These are phyloP conservation scores for Emiliania huxleyi DNA, from an alignment of 78 protist species.

Conservation along the genomic window DNA sequence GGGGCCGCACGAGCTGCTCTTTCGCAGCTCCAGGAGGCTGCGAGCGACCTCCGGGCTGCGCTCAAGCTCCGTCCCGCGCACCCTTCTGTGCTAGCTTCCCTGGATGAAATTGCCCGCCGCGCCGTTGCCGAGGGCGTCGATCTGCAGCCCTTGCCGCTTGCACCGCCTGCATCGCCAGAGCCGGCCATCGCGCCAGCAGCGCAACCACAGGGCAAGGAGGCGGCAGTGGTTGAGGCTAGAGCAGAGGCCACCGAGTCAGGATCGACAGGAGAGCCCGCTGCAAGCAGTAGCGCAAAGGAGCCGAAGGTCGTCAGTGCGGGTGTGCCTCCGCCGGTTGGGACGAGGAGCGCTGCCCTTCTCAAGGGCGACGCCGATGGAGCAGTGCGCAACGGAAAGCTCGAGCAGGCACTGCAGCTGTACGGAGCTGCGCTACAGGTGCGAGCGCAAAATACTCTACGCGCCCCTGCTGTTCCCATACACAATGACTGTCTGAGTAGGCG, in stretches of 20 bases:
- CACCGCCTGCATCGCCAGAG: background rate
- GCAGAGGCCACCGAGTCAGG: background rate
- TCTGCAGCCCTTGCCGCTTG: background rate
- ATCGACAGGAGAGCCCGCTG: background rate
- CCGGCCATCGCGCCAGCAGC: background rate
- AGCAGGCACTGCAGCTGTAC: background rate
- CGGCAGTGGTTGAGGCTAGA: background rate
- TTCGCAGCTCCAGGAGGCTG: background rate
- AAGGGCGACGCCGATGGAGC: background rate
- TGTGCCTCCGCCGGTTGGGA: background rate
- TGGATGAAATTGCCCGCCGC: background rate
- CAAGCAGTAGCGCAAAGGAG: too few relatives aligned
- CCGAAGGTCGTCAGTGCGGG: too few relatives aligned
- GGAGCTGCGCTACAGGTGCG: background rate
- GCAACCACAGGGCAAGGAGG: background rate
- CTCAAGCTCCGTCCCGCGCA: background rate
- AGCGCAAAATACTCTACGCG: too few relatives aligned
- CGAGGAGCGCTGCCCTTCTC: background rate
- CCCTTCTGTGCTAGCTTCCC: background rate
- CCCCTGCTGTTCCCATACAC: too few relatives aligned
- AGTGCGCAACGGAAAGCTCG: background rate
- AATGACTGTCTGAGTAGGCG: too few relatives aligned
- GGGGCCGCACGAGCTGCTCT: background rate
- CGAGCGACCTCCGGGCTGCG: background rate
- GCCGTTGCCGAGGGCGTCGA: slow-evolving; percentile 1